phyloP scores from a whole-genome alignment of 441 rosid species.

The Caryocar brasiliense region DNA sequence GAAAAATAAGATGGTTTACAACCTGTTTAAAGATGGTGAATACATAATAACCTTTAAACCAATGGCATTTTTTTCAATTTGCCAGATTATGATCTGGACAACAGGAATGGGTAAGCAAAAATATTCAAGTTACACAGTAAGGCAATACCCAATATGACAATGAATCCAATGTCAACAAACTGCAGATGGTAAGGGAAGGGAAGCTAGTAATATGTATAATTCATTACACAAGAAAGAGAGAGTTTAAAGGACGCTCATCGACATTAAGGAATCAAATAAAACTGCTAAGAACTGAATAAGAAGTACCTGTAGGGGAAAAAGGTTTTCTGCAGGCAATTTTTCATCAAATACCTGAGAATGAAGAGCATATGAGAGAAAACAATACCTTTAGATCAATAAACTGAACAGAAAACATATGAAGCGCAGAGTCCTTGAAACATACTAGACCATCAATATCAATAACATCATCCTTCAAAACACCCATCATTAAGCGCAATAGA shows the following conservation, averaged over 20 bases:
- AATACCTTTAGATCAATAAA: constrained; percentile 7
- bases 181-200: not conserved
- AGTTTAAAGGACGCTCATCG: not conserved
- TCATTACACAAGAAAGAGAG: not conserved
- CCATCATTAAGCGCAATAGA: constrained; percentile 78
- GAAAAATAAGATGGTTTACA: constrained; percentile 11
- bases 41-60: not conserved
- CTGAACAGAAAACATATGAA: not conserved
- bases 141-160: too few species aligned
- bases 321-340: constrained; percentile 68
- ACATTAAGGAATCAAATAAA: constrained; percentile 3
- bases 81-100: not conserved
- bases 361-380: not conserved
- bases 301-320: constrained; percentile 84
- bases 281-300: not conserved
- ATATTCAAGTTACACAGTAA: too few species aligned
- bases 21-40: not conserved
- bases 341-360: constrained; percentile 73
- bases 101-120: not conserved
- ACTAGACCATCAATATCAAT: constrained; percentile 95
- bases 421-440: constrained; percentile 21
- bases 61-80: too few species aligned
- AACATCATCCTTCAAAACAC: constrained; percentile 83
- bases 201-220: not conserved
- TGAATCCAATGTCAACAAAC: too few species aligned